phyloP scores from a whole-genome alignment of 495 filamentous ascomycete species.

The Pyronema omphalodes region DNA sequence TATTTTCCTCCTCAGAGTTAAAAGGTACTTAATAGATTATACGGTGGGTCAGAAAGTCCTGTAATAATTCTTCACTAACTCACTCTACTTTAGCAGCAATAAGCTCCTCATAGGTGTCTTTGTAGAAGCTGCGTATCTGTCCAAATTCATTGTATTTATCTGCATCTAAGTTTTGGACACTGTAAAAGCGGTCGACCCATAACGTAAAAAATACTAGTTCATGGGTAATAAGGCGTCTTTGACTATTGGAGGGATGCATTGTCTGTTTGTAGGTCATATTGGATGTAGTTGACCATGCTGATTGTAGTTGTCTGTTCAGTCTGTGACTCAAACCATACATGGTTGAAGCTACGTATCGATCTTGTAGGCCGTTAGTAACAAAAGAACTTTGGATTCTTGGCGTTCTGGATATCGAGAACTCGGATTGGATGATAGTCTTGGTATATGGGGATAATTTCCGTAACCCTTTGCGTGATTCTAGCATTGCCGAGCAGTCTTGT shows the following conservation, averaged over 20 bases:
- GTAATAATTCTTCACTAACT: constrained; percentile 18
- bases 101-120: constrained; percentile 18
- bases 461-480: too few species aligned
- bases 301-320: not conserved
- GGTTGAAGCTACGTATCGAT: constrained; percentile 14
- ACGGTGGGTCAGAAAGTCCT: too few species aligned
- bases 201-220: constrained; percentile 21
- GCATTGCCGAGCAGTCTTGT: too few species aligned
- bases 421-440: not conserved
- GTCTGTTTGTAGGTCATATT: not conserved
- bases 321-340: constrained; percentile 16
- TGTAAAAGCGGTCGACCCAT: constrained; percentile 29
- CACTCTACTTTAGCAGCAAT: constrained; percentile 20
- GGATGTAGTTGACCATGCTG: constrained; percentile 6
- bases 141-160: constrained; percentile 23
- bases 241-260: constrained; percentile 11
- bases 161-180: constrained; percentile 17
- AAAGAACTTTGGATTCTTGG: not conserved
- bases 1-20: not conserved
- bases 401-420: not conserved
- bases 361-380: not conserved
- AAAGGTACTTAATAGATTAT: too few species aligned
- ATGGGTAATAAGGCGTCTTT: constrained; percentile 22
- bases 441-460: too few species aligned
- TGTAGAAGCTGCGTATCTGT: constrained; percentile 22